Evolutionary conservation across 768 basidiomycete species (phyloP).

Genomic region (Mycena pura): DNA sequence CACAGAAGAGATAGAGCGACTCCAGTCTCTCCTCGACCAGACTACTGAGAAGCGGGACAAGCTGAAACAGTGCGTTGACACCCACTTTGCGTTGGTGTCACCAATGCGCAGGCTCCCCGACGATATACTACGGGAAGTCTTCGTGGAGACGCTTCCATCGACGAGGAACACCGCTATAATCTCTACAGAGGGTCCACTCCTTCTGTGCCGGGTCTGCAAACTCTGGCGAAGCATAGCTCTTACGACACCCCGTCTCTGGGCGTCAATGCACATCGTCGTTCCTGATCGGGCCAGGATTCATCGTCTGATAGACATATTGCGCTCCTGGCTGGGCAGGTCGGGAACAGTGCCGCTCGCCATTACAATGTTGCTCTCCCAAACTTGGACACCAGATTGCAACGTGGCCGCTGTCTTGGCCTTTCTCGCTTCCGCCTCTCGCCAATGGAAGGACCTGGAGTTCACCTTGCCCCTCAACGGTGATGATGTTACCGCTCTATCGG

Average conservation of each 20-base stretch:
- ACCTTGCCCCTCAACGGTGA: background rate
- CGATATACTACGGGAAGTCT: background rate
- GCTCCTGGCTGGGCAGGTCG: background rate
- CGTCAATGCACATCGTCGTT: background rate
- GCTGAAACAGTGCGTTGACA: background rate
- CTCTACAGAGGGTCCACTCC: background rate
- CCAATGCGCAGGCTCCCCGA: background rate
- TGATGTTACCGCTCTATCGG: background rate
- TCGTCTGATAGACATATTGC: background rate
- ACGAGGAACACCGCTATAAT: background rate
- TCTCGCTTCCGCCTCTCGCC: background rate
- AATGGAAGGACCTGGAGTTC: background rate
- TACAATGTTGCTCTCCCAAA: background rate
- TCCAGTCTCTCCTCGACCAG: background rate
- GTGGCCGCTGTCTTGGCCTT: background rate
- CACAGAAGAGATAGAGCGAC: background rate
- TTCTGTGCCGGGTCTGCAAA: conserved; percentile 2
- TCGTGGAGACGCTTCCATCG: background rate
- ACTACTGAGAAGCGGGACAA: background rate
- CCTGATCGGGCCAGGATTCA: background rate
- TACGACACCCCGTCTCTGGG: background rate
- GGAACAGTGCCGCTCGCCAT: background rate
- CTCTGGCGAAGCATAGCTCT: background rate
- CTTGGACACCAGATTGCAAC: background rate
- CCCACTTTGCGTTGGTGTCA: conserved; percentile 1